Conservation (phyloP, 352 stramenopile species). For the Phytophthora constricta region DNA sequence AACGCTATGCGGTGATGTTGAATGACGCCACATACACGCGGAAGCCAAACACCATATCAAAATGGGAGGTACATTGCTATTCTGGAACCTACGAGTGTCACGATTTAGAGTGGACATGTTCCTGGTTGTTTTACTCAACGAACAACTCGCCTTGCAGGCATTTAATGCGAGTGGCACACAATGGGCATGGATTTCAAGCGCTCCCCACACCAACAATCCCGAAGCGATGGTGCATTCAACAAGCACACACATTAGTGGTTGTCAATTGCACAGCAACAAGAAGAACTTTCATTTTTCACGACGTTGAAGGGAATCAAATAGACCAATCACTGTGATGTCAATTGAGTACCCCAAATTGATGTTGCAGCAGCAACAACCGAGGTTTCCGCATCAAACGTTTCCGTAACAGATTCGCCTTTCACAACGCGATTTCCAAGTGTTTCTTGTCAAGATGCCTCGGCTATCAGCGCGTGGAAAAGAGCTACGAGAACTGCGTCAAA, state of each 20-base stretch:
- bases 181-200: not conserved
- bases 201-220: not conserved
- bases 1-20: conserved; percentile 19
- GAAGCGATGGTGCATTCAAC: not conserved
- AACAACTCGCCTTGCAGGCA: not conserved
- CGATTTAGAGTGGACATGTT: not conserved
- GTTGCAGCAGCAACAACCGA: conserved; percentile 1
- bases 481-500: conserved; percentile 4
- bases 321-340: conserved; percentile 6
- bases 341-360: conserved; percentile 15
- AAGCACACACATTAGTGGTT: not conserved
- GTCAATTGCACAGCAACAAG: conserved; percentile 16
- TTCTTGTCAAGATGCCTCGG: conserved; percentile 18
- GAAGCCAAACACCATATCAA: conserved; percentile 23
- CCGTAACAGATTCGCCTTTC: not conserved
- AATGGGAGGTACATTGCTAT: not conserved
- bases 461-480: conserved; percentile 4
- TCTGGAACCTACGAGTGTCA: not conserved
- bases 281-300: conserved; percentile 10
- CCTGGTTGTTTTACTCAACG: not conserved
- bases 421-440: not conserved
- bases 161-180: not conserved
- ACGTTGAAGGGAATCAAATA: not conserved
- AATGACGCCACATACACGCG: conserved; percentile 29
- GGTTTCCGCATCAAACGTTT: not conserved